Evolutionary conservation across 75 land plant species (phyloP).

Genomic region (Pinus albicaulis): DNA sequence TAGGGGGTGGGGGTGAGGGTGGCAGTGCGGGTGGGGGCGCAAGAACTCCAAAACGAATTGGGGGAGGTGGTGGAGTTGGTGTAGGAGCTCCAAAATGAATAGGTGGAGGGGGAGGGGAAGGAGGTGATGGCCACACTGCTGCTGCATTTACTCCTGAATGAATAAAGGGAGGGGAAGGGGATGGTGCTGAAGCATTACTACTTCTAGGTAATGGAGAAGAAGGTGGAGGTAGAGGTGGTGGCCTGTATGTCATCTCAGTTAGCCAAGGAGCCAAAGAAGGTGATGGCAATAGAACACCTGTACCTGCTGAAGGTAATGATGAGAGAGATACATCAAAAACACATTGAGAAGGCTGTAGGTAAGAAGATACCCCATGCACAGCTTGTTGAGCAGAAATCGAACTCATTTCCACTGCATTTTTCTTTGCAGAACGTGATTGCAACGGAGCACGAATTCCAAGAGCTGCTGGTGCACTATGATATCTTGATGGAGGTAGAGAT

Average conservation of each 20-base stretch:
- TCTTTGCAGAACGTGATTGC: slow-evolving; percentile 8
- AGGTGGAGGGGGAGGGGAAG: slow-evolving; percentile 6
- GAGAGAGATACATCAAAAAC: not conserved
- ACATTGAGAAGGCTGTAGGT: slow-evolving; percentile 5
- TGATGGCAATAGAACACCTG: not conserved
- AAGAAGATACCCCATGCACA: slow-evolving; percentile 1
- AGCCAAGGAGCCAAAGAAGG: not conserved
- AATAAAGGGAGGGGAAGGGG: too few relatives aligned
- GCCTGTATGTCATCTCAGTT: not conserved
- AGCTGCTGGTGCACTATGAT: slow-evolving; percentile 42
- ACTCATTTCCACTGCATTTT: not conserved
- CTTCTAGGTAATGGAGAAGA: too few relatives aligned
- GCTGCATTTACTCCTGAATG: too few relatives aligned
- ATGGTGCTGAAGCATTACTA: too few relatives aligned
- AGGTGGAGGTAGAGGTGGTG: slow-evolving; percentile 2
- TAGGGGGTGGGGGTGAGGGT: too few relatives aligned
- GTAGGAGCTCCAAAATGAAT: too few relatives aligned
- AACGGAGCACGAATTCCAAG: slow-evolving; percentile 14
- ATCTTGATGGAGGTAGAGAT: slow-evolving; percentile 63
- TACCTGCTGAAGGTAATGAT: slow-evolving; percentile 12
- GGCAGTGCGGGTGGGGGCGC: too few relatives aligned
- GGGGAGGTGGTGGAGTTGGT: too few relatives aligned
- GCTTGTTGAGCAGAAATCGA: not conserved
- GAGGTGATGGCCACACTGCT: slow-evolving; percentile 11
- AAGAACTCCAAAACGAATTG: too few relatives aligned